Conservation (phyloP, 306 rosid genomes). For the Gastrolobium villosum region DNA sequence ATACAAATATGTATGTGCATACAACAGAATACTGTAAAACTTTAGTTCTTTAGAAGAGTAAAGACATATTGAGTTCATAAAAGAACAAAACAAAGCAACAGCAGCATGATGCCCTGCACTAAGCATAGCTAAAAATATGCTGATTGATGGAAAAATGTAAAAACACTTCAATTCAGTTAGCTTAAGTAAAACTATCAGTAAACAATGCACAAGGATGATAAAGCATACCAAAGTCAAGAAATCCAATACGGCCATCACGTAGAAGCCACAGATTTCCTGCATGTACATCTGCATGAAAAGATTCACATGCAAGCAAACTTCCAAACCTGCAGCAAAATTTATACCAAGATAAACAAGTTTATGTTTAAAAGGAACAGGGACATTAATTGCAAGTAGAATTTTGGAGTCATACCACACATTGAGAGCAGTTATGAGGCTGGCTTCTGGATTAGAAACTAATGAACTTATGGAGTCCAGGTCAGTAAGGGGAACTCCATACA, state of each 20-base stretch:
- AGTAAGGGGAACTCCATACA: conserved; percentile 96
- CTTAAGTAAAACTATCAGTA: conserved; percentile 30
- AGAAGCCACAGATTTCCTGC: conserved; percentile 96
- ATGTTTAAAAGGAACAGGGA: conserved; percentile 34
- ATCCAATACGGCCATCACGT: conserved; percentile 96
- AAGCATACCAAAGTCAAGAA: conserved; percentile 93
- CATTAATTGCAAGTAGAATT: conserved; percentile 1
- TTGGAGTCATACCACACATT: conserved; percentile 80
- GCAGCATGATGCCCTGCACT: background rate
- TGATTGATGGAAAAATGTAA: background rate
- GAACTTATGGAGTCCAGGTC: conserved; percentile 89
- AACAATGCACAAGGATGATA: conserved; percentile 34
- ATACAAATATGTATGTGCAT: background rate
- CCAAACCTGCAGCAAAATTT: conserved; percentile 82
- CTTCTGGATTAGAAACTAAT: conserved; percentile 86
- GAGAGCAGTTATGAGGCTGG: conserved; percentile 91
- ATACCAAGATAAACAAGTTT: conserved; percentile 41
- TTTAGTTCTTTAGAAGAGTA: background rate
- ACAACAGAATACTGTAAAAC: background rate
- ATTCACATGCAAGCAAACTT: conserved; percentile 97
- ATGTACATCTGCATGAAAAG: conserved; percentile 98
- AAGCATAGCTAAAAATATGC: background rate
- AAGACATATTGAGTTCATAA: background rate
- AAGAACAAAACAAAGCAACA: conserved; percentile 9
- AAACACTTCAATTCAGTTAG: conserved; percentile 18